Evolutionary conservation across 345 rosid species (phyloP).

Genomic region (Bruguiera gymnorhiza): DNA sequence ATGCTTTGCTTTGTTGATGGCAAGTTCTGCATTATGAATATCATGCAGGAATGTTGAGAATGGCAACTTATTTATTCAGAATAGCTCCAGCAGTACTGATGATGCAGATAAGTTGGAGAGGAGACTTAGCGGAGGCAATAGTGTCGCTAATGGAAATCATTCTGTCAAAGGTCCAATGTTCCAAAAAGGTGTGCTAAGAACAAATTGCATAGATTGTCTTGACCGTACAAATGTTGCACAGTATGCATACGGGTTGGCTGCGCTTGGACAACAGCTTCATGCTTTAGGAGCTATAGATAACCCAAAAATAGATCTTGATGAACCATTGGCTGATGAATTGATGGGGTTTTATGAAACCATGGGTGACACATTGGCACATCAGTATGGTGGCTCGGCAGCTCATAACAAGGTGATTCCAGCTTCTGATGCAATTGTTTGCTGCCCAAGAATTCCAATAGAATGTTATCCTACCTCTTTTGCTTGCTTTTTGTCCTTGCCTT

Average conservation of each 20-base stretch:
- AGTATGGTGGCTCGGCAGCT: conserved; percentile 90
- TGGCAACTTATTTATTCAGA: not conserved
- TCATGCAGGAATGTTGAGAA: conserved; percentile 2
- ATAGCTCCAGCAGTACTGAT: not conserved
- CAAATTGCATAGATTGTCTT: conserved; percentile 97
- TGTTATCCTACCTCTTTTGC: not conserved
- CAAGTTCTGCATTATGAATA: not conserved
- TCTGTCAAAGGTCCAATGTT: conserved; percentile 33
- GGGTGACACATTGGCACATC: conserved; percentile 91
- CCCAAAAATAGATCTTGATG: conserved; percentile 70
- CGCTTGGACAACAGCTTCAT: conserved; percentile 88
- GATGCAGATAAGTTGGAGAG: not conserved
- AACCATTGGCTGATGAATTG: conserved; percentile 75
- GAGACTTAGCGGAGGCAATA: not conserved
- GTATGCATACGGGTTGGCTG: conserved; percentile 92
- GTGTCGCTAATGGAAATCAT: conserved; percentile 1
- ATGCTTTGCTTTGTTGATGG: not conserved
- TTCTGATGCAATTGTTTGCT: not conserved
- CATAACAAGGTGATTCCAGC: conserved; percentile 37
- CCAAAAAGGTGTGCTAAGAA: conserved; percentile 90
- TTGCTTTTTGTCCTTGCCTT: not conserved
- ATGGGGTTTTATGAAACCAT: conserved; percentile 85
- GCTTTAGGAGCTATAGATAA: conserved; percentile 61
- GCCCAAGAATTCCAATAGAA: not conserved
- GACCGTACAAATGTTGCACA: conserved; percentile 99